Conservation (phyloP, 345 rosid genomes). For the Aegle marmelos region DNA sequence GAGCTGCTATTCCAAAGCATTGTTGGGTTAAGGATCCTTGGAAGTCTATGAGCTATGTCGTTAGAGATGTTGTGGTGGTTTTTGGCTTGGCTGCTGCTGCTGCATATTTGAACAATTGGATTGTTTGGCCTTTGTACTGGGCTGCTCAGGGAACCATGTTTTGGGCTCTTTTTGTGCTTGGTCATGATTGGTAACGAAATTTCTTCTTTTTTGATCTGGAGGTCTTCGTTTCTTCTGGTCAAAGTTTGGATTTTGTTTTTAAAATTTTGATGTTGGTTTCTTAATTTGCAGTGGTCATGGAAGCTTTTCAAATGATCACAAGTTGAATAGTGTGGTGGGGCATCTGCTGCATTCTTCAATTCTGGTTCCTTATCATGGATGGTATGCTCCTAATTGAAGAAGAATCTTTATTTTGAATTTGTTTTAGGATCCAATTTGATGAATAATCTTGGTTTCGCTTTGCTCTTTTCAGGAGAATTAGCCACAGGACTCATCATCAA, state of each 20-base stretch:
- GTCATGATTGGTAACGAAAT: constrained; percentile 51
- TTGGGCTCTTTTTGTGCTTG: constrained; percentile 67
- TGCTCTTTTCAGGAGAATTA: constrained; percentile 47
- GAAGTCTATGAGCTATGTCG: constrained; percentile 52
- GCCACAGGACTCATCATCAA: constrained; percentile 64
- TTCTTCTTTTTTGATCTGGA: not conserved
- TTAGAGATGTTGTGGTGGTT: constrained; percentile 44
- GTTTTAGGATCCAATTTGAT: not conserved
- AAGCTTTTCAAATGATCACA: constrained; percentile 47
- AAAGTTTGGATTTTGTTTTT: not conserved
- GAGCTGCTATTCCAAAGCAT: constrained; percentile 55
- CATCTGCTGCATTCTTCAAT: constrained; percentile 55
- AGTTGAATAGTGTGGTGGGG: constrained; percentile 47
- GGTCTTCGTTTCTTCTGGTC: not conserved
- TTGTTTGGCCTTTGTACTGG: constrained; percentile 62
- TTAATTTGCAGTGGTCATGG: constrained; percentile 47
- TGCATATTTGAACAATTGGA: constrained; percentile 41
- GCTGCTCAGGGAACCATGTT: constrained; percentile 63
- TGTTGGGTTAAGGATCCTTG: constrained; percentile 61
- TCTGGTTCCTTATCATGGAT: constrained; percentile 65
- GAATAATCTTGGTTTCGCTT: not conserved
- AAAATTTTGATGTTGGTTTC: not conserved
- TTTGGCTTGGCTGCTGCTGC: constrained; percentile 46
- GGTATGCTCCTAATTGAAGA: constrained; percentile 24
- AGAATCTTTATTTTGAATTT: not conserved